phyloP scores from a whole-genome alignment of 495 filamentous ascomycete species.

The Tetracladium marchalianum region DNA sequence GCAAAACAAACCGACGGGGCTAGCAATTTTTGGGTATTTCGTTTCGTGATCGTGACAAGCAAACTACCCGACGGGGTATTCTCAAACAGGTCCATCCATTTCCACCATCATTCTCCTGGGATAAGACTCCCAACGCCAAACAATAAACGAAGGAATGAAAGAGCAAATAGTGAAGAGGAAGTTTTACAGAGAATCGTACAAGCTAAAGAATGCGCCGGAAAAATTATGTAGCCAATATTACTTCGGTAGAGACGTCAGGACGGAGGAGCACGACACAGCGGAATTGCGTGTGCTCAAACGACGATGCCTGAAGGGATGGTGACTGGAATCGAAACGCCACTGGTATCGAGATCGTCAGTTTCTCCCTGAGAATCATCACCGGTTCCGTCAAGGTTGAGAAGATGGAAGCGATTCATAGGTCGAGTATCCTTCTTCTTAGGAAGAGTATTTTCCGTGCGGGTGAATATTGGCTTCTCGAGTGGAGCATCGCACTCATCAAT shows the following conservation, averaged over 20 bases:
- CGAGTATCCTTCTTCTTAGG: conserved; percentile 23
- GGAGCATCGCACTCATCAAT: conserved; percentile 66
- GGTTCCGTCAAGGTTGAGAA: conserved; percentile 45
- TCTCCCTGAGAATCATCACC: conserved; percentile 16
- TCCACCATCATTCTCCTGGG: not conserved
- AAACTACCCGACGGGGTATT: conserved; percentile 4
- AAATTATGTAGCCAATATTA: too few species aligned
- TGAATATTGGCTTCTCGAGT: conserved; percentile 25
- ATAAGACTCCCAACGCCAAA: conserved; percentile 2
- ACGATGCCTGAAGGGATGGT: conserved; percentile 5
- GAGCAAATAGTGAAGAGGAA: too few species aligned
- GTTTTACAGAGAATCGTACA: too few species aligned
- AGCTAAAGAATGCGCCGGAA: too few species aligned
- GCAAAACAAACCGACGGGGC: not conserved
- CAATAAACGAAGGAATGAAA: not conserved
- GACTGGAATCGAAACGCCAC: conserved; percentile 8
- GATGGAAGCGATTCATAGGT: conserved; percentile 52
- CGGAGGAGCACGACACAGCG: not conserved
- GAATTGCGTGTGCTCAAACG: conserved; percentile 3
- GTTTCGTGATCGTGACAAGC: not conserved
- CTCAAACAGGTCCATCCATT: not conserved
- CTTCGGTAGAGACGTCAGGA: too few species aligned
- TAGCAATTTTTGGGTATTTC: conserved; percentile 3
- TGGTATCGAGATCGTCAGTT: conserved; percentile 9
- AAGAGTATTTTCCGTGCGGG: conserved; percentile 23